These are phyloP conservation scores for Amorphotheca resinae DNA, from an alignment of 495 filamentous ascomycete genomes.

Conservation along the genomic window DNA sequence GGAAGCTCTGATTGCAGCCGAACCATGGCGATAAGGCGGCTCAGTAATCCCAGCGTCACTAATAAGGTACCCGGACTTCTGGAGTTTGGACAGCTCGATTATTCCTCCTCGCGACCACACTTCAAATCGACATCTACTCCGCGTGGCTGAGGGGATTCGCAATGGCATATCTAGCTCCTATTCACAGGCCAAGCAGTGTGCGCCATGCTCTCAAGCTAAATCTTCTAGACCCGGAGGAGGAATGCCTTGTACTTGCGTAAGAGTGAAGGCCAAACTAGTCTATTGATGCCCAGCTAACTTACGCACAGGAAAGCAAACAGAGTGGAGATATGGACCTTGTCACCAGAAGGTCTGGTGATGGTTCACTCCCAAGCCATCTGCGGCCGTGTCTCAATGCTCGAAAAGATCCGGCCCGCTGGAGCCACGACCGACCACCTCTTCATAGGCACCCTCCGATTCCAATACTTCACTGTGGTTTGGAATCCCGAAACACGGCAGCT, in stretches of 20 bases:
- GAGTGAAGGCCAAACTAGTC: constrained; percentile 19
- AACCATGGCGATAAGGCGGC: too few relatives aligned
- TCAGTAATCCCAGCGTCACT: too few relatives aligned
- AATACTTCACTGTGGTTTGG: constrained; percentile 86
- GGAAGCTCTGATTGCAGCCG: too few relatives aligned
- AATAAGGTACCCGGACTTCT: too few relatives aligned
- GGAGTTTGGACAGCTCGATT: too few relatives aligned
- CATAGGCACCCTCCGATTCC: constrained; percentile 76
- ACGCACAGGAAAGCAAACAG: constrained; percentile 71
- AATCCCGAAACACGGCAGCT: constrained; percentile 48
- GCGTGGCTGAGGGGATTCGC: background rate
- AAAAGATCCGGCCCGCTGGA: constrained; percentile 62
- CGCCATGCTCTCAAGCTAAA: constrained; percentile 73
- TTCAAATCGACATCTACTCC: background rate
- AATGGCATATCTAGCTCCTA: constrained; percentile 93
- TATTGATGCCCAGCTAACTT: constrained; percentile 6
- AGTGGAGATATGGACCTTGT: constrained; percentile 65
- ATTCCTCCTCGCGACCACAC: background rate
- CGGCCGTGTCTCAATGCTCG: constrained; percentile 75
- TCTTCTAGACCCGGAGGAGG: constrained; percentile 58
- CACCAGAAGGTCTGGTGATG: constrained; percentile 33
- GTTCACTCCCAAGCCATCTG: constrained; percentile 56
- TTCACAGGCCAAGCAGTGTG: constrained; percentile 82
- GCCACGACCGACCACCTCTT: constrained; percentile 78
- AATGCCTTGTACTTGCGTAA: constrained; percentile 81